phyloP scores from a whole-genome alignment of 805 yeast genomes.

The Zygoascus bituminiphila region DNA sequence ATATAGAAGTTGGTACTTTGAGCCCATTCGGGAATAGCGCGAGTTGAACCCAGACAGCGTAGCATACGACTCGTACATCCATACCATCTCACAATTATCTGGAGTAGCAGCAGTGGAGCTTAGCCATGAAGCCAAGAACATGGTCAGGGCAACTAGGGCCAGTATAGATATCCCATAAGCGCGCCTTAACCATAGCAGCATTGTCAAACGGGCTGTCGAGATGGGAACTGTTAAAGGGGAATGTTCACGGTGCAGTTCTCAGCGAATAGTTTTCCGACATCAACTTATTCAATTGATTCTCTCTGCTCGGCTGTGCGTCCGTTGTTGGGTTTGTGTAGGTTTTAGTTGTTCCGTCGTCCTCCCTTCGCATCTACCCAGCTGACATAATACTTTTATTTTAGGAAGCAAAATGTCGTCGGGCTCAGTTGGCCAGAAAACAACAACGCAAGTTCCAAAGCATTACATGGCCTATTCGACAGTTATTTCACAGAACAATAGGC shows the following conservation, averaged over 20 bases:
- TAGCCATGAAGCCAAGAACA: background rate
- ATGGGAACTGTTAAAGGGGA: too few species aligned
- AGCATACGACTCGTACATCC: constrained; percentile 20
- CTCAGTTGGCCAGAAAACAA: background rate
- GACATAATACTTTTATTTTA: too few species aligned
- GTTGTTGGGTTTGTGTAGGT: too few species aligned
- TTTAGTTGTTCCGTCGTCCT: too few species aligned
- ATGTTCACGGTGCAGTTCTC: too few species aligned
- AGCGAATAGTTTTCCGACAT: too few species aligned
- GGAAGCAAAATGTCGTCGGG: too few species aligned
- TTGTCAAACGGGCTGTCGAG: too few species aligned
- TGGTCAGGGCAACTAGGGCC: background rate
- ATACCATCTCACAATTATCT: constrained; percentile 15
- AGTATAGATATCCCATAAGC: background rate
- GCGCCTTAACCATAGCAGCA: background rate
- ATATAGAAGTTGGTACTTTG: constrained; percentile 74
- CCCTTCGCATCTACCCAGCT: too few species aligned
- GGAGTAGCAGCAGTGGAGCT: background rate
- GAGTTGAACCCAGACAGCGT: constrained; percentile 15
- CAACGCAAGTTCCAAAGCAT: background rate
- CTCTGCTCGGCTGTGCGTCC: too few species aligned
- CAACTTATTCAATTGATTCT: too few species aligned
- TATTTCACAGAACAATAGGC: background rate
- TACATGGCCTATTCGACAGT: background rate
- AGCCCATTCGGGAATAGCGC: constrained; percentile 58